A percentile compares a stretch with the other conserved stretches of the same genome.
Evolutionary conservation across 192 early-diverging fungal genomes (phyloP).

Genomic region (Cetraspora pellucida): DNA sequence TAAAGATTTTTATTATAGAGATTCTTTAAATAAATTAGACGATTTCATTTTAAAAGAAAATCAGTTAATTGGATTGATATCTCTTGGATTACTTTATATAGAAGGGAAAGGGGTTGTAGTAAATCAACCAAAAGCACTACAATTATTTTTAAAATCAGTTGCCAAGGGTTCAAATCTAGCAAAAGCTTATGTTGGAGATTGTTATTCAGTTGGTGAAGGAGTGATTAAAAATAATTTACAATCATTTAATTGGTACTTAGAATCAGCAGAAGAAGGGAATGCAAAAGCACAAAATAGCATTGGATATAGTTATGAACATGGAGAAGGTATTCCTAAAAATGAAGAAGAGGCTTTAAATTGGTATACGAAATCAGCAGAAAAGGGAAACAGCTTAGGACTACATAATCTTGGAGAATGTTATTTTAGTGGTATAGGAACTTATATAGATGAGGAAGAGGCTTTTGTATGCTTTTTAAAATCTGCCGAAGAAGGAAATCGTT

Average conservation of each 20-base stretch:
- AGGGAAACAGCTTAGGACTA: constrained; percentile 57
- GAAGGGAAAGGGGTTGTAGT: too few relatives aligned
- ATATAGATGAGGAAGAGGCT: constrained; percentile 48
- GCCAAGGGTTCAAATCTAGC: constrained; percentile 59
- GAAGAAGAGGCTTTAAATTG: constrained; percentile 63
- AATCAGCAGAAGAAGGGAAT: constrained; percentile 62
- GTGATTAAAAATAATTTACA: constrained; percentile 47
- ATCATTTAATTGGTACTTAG: constrained; percentile 63
- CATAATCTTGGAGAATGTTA: constrained; percentile 63
- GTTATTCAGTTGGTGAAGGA: constrained; percentile 61
- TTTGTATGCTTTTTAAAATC: constrained; percentile 63
- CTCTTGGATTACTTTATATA: too few relatives aligned
- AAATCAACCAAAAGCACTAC: too few relatives aligned
- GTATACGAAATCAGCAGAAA: constrained; percentile 54
- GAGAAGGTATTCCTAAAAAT: constrained; percentile 66
- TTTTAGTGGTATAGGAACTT: constrained; percentile 59
- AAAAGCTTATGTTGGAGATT: constrained; percentile 60
- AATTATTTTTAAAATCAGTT: constrained; percentile 38
- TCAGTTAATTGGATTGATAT: too few relatives aligned
- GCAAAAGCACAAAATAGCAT: constrained; percentile 61
- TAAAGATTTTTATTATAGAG: too few relatives aligned
- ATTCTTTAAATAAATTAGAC: too few relatives aligned
- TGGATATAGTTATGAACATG: constrained; percentile 82
- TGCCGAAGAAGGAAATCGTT: too few relatives aligned
- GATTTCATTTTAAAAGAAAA: too few relatives aligned